Evolutionary conservation across 768 basidiomycete genomes (phyloP), one percentile per base, ranked within the genome.

Genomic region (Rhizopogon vinicolor): DNA sequence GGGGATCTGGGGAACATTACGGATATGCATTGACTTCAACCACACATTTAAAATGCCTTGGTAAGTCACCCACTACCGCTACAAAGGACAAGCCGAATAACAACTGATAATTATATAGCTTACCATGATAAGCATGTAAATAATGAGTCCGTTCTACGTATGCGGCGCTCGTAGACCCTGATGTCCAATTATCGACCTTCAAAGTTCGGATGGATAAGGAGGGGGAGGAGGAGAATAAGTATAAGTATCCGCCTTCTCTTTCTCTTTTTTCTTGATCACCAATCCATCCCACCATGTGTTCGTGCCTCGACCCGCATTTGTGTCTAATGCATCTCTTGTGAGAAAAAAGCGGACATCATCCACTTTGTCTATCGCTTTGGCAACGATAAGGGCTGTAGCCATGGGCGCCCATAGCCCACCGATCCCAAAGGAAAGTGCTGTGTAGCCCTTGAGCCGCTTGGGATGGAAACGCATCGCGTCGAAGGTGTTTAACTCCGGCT

Each of bases 301-400:
- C 39, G 67, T 68, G 25, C 75, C 74, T 28, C 61, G 29, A n/a
- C 52, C 2, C 46, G 7, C 18, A 5, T 13, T 10, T 25, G 35
- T 22, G 9, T 49, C 48, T 3, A 49, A 16, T 22, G 8, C 5
- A 19, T 19, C 25, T 16, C 48, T 35, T 10, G 35, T 46, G 74
- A 63, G 37, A 19, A 49, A 54, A 63, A 60, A 72, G 14, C 60
- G 63, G 2, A 65, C 58, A 1, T 63, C 68, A 29, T 71, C 63
- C 10, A 77, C 41, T 9, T 63, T 65, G 19, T 75, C 70, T 3
- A 82, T 53, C 4, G 82, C 56, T 12, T 70, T 73, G 0, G 74
- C 78, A 3, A 73, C 72, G 31, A 86, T 69, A 2, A 83, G 57
- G 0, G 72, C 83, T 3, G 75, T 78, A 1, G 80, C 78, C 49